Evolutionary conservation across 1,284 basidiomycete genomes (phyloP).

Genomic region (Irpex rosettiformis): DNA sequence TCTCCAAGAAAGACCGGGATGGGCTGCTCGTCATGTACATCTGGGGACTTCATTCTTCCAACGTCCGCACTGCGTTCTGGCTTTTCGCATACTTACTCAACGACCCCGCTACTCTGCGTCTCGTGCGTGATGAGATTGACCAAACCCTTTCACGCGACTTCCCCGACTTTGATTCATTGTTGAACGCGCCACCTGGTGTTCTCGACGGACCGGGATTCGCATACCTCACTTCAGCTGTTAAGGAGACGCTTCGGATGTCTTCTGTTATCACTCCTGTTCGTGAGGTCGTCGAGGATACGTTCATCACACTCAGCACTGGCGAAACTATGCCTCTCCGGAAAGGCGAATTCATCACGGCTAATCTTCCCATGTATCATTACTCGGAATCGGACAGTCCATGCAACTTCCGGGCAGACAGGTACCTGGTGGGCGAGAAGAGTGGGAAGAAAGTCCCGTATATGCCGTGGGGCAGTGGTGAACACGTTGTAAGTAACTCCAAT

Average conservation of each 20-base stretch:
- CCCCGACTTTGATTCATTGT: background rate
- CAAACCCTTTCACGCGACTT: background rate
- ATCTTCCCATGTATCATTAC: background rate
- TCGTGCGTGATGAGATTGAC: background rate
- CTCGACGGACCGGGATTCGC: background rate
- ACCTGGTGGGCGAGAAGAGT: background rate
- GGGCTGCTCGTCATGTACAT: background rate
- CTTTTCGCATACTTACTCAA: background rate
- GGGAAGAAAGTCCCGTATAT: background rate
- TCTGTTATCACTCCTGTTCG: background rate
- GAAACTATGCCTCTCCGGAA: background rate
- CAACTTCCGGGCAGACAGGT: background rate
- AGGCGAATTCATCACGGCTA: background rate
- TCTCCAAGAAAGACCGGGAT: background rate
- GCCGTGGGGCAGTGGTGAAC: background rate
- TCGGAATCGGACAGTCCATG: background rate
- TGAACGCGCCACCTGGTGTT: background rate
- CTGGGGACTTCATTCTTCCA: background rate
- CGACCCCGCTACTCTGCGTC: background rate
- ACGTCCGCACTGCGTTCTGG: background rate
- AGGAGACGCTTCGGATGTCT: background rate
- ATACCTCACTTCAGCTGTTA: background rate
- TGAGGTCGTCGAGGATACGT: background rate
- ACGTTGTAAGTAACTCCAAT: background rate
- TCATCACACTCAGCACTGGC: background rate